Base-by-base conservation (phyloP, 2,329 filamentous ascomycete genomes). In the Arthrobotrys megalospora region DNA sequence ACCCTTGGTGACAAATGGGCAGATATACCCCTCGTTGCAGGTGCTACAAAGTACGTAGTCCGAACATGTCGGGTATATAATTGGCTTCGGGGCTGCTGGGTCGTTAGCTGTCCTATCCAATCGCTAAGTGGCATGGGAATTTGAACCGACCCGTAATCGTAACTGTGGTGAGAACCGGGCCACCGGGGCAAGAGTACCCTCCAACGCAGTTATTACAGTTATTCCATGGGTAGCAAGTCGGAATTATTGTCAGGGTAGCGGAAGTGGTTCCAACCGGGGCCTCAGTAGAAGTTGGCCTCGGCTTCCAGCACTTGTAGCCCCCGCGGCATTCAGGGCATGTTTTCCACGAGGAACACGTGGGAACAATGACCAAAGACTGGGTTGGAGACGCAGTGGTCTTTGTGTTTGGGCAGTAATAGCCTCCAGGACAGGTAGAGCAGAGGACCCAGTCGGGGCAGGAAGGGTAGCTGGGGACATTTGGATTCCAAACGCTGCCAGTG, bases 261-360 rank as follows among this genome's bases (percentile, higher is more conserved):
- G 73, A 67, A 0, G 41, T 67, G 6, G 73, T 52, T 36, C 66
- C 41, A 8, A 32, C 60, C 24, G 38, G 38, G 7, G 55, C 10
- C 16, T 58, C 48, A 7, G 65, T 70, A 21, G 55, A 43, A 34
- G 65, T 67, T 12, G 73, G 19, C 50, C 47, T 77, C 38, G 73
- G 41, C 21, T 66, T 66, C 73, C 73, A 77, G 60, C 73, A 77
- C 21, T 77, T 77, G 14, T 77, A 77, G 34, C 73, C 73, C 14
- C 73, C 73, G 47, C 73, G 73, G 36, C 73, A 77, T 16, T 77
- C 65, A 12, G 66, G 58, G 43, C 73, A 77, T 53, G 58, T 34
- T 38, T 77, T 77, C 73, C 73, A 77, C 14, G 73, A 77, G 5
- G 41, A 11, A 41, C 73, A 77, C 16, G 66, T 77, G 28, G 73